These are phyloP conservation scores for Bacterosira constricta DNA, from an alignment of 108 stramenopile species.

Conservation along the genomic window DNA sequence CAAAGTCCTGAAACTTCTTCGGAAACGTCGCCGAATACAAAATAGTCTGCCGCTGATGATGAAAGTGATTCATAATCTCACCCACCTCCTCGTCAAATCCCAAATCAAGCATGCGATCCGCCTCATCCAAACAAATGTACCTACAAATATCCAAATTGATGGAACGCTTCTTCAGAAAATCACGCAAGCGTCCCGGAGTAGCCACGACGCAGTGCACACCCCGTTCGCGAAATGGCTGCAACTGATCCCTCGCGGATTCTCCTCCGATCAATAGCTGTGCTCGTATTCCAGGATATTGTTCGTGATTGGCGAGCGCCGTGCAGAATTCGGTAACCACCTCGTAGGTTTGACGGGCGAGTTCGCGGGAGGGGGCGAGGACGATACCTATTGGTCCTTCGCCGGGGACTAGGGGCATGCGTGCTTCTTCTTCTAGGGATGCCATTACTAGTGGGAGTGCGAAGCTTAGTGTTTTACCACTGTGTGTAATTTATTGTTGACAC, in stretches of 20 bases:
- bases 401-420: conserved; percentile 87
- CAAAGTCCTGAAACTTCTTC: conserved; percentile 98
- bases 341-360: conserved; percentile 97
- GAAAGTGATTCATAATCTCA: conserved; percentile 97
- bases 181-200: conserved; percentile 95
- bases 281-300: conserved; percentile 79
- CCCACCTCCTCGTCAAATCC: conserved; percentile 98
- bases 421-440: conserved; percentile 96
- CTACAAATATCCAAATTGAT: conserved; percentile 90
- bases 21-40: conserved; percentile 99
- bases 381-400: conserved; percentile 97
- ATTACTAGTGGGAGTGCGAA: conserved; percentile 95
- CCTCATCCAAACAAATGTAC: conserved; percentile 97
- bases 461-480: conserved; percentile 92
- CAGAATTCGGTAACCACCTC: conserved; percentile 87
- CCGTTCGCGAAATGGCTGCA: conserved; percentile 62
- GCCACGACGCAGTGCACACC: conserved; percentile 97
- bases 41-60: conserved; percentile 96
- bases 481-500: no score
- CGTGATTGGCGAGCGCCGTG: conserved; percentile 14
- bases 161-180: conserved; percentile 86
- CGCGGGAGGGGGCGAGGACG: conserved; percentile 95
- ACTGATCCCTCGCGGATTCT: conserved; percentile 88
- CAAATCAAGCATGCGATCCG: conserved; percentile 97
- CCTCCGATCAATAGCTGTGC: conserved; percentile 95